Evolutionary conservation across 768 basidiomycete genomes (phyloP).

Genomic region (Steccherinum ochraceum): DNA sequence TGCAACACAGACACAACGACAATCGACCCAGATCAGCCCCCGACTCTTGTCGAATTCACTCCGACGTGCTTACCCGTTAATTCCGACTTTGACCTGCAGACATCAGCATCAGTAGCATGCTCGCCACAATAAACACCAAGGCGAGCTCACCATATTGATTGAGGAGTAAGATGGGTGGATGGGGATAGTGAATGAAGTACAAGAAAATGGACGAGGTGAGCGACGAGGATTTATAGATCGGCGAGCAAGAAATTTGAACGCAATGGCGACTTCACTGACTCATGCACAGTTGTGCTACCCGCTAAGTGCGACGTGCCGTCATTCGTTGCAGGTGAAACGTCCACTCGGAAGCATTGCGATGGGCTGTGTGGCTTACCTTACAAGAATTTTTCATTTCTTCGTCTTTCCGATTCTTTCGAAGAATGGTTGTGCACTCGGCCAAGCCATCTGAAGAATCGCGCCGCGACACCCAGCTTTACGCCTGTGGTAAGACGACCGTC

Average conservation of each 20-base stretch:
- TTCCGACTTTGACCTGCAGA: constrained; percentile 77
- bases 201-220: neutral
- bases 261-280: too few relatives aligned
- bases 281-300: too few relatives aligned
- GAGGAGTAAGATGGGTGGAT: neutral
- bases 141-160: neutral
- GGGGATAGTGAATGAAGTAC: neutral
- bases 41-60: neutral
- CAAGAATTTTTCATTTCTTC: too few relatives aligned
- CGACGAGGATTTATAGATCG: neutral
- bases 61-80: constrained; percentile 73
- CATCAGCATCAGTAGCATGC: neutral
- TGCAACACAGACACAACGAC: constrained; percentile 22
- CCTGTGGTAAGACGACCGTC: too few relatives aligned
- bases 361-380: too few relatives aligned
- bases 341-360: too few relatives aligned
- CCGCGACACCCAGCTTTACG: too few relatives aligned
- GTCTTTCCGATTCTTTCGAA: too few relatives aligned
- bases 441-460: too few relatives aligned
- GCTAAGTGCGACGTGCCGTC: too few relatives aligned
- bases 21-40: constrained; percentile 1
- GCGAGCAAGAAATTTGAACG: neutral
- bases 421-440: too few relatives aligned
- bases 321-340: too few relatives aligned
- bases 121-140: neutral